phyloP scores from a whole-genome alignment of 768 basidiomycete species.

The Leucosporidium creatinivorum region DNA sequence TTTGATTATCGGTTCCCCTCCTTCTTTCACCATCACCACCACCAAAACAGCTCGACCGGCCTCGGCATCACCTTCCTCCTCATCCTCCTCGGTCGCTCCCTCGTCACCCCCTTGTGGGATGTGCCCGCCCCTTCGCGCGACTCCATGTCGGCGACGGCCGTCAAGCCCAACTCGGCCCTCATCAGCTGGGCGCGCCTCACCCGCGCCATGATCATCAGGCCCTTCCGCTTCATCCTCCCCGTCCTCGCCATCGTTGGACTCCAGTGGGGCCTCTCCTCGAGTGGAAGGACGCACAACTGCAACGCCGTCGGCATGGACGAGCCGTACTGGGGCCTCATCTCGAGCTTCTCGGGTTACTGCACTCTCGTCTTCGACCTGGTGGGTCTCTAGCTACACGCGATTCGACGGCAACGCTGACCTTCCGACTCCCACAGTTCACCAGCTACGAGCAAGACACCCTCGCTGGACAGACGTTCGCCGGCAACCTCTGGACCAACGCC shows the following conservation, averaged over 20 bases:
- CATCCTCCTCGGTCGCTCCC: slow-evolving; percentile 36
- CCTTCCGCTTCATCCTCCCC: slow-evolving; percentile 40
- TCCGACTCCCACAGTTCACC: slow-evolving; percentile 30
- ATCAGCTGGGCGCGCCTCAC: slow-evolving; percentile 38
- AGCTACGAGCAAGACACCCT: slow-evolving; percentile 35
- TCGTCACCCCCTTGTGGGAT: slow-evolving; percentile 39
- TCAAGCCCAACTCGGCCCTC: slow-evolving; percentile 32
- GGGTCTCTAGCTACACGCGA: background rate
- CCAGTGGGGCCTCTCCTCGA: slow-evolving; percentile 38
- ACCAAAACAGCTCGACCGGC: slow-evolving; percentile 35
- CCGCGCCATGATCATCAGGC: slow-evolving; percentile 37
- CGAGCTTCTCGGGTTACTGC: slow-evolving; percentile 34
- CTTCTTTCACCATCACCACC: too few relatives aligned
- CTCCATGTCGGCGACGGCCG: background rate
- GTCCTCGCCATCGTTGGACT: slow-evolving; percentile 37
- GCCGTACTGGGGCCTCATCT: slow-evolving; percentile 38
- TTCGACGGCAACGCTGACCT: background rate
- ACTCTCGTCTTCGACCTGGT: slow-evolving; percentile 38
- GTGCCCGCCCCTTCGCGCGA: slow-evolving; percentile 22
- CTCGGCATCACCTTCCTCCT: slow-evolving; percentile 38
- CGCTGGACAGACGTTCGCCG: slow-evolving; percentile 37
- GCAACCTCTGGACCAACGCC: slow-evolving; percentile 39
- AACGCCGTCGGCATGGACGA: slow-evolving; percentile 38
- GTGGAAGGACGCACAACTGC: slow-evolving; percentile 34
- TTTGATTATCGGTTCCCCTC: background rate